A percentile compares a stretch with the other conserved stretches of the same genome.
Evolutionary conservation across 2,329 filamentous ascomycete species (phyloP).

Genomic region (Sporothrix luriei): DNA sequence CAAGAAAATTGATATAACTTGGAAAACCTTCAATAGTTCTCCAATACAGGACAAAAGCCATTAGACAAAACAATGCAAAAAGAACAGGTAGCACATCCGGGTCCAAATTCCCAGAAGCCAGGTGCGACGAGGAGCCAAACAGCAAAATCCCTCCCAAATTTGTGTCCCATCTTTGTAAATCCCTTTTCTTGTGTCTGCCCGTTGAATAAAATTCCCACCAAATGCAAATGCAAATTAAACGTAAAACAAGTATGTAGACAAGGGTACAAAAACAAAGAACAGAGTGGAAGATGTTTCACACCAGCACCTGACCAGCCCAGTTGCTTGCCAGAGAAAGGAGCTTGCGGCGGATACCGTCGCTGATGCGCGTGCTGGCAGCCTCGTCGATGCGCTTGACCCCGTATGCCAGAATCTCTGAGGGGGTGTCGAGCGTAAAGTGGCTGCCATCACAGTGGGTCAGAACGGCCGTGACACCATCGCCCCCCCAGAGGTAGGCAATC

Average conservation of each 20-base stretch:
- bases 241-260: not conserved
- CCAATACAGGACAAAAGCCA: not conserved
- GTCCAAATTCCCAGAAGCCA: not conserved
- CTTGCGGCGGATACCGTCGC: conserved; percentile 52
- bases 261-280: not conserved
- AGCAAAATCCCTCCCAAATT: not conserved
- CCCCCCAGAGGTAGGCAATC: conserved; percentile 47
- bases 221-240: not conserved
- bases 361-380: conserved; percentile 48
- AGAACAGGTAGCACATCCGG: not conserved
- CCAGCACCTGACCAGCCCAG: conserved; percentile 43
- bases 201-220: not conserved
- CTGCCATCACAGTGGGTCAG: conserved; percentile 44
- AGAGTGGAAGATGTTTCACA: not conserved
- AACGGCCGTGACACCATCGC: conserved; percentile 44
- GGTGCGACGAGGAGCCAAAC: not conserved
- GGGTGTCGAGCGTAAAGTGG: conserved; percentile 45
- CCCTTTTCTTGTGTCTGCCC: not conserved
- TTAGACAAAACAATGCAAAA: not conserved
- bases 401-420: conserved; percentile 47
- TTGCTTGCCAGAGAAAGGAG: conserved; percentile 45
- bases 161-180: not conserved
- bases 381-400: conserved; percentile 47
- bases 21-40: too few relatives aligned
- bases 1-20: not conserved